Evolutionary conservation across 495 filamentous ascomycete species (phyloP).

Genomic region (Tirmania nivea): DNA sequence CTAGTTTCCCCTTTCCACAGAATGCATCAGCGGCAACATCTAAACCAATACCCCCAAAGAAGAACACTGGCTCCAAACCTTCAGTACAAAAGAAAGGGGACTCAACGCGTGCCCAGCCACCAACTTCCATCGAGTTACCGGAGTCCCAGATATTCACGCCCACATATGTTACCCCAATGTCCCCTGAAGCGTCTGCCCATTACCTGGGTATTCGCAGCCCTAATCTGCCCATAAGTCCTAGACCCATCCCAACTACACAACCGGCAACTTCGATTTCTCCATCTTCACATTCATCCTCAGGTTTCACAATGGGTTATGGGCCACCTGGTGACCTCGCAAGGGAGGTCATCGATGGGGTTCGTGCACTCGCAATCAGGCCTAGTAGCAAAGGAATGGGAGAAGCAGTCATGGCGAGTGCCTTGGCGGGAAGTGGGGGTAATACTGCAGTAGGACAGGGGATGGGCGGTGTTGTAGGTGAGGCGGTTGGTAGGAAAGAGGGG

Average conservation of each 20-base stretch:
- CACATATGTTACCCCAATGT: background rate
- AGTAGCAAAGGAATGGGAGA: conserved; percentile 18
- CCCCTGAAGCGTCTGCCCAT: background rate
- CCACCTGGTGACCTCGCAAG: conserved; percentile 27
- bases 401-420: conserved; percentile 16
- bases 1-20: background rate
- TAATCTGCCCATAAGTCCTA: conserved; percentile 2
- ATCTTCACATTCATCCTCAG: conserved; percentile 15
- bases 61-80: background rate
- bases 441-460: background rate
- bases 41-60: background rate
- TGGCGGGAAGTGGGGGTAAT: conserved; percentile 17
- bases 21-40: background rate
- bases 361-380: conserved; percentile 11
- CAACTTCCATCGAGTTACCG: background rate
- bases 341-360: conserved; percentile 42
- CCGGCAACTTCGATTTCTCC: conserved; percentile 29
- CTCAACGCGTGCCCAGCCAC: background rate
- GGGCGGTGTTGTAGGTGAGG: conserved; percentile 22
- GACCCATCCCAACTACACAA: conserved; percentile 20
- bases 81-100: background rate
- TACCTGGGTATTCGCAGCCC: background rate
- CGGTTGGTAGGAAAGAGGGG: conserved; percentile 11
- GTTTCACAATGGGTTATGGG: conserved; percentile 11
- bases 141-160: background rate